Evolutionary conservation across 208 protist species (phyloP).

Genomic region (Hexamita inflata): DNA sequence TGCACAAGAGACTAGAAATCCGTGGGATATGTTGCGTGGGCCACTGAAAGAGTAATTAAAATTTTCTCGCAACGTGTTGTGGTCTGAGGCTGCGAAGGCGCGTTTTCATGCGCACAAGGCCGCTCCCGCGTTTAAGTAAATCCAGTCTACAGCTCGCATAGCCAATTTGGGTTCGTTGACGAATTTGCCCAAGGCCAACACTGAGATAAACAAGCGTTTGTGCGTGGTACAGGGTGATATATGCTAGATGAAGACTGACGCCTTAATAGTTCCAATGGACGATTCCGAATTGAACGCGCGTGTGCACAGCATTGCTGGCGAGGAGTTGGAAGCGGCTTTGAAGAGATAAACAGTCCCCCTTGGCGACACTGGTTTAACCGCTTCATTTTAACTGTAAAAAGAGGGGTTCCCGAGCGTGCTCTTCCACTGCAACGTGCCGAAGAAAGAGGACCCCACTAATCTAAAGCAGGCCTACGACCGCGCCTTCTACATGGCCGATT

Average conservation of each 20-base stretch:
- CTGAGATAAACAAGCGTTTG: constrained; percentile 7
- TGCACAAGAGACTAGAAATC: no score
- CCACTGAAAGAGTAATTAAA: no score
- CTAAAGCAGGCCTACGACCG: constrained; percentile 5
- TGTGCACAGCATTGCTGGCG: not conserved
- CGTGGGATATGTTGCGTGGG: no score
- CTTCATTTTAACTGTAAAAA: not conserved
- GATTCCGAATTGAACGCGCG: not conserved
- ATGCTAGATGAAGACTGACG: not conserved
- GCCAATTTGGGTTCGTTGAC: constrained; percentile 10
- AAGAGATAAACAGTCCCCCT: not conserved
- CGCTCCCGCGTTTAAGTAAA: not conserved
- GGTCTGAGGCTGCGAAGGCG: not conserved
- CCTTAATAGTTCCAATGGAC: constrained; percentile 8
- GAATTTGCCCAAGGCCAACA: constrained; percentile 15
- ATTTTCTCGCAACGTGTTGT: constrained; percentile 1
- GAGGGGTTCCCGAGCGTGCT: not conserved
- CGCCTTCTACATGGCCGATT: not conserved
- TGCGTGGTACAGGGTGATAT: constrained; percentile 20
- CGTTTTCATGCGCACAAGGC: not conserved
- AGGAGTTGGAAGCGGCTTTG: not conserved
- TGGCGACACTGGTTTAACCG: not conserved
- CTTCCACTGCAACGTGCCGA: not conserved
- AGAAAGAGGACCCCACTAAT: not conserved
- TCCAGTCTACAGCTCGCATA: not conserved